These are phyloP conservation scores for Ceratobasidium sp. DNA, from an alignment of 1,284 basidiomycete genomes.

Conservation along the genomic window DNA sequence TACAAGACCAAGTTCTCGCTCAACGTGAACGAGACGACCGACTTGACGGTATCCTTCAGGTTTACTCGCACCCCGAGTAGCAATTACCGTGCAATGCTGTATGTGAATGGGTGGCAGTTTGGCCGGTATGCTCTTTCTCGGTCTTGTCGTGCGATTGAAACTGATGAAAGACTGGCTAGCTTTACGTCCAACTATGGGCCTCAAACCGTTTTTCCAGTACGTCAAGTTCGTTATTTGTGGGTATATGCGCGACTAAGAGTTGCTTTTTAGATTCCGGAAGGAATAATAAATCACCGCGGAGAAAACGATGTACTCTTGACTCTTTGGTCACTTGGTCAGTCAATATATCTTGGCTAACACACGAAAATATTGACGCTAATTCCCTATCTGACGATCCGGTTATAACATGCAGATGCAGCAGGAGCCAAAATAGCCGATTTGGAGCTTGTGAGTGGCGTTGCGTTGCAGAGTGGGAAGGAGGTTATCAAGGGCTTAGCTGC, in stretches of 20 bases:
- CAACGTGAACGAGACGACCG: constrained; percentile 7
- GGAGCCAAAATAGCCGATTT: constrained; percentile 59
- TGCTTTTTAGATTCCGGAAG: constrained; percentile 58
- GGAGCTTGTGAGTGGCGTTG: constrained; percentile 53
- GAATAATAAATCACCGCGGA: constrained; percentile 61
- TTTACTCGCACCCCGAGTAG: constrained; percentile 54
- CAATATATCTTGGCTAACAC: not conserved
- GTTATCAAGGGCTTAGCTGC: constrained; percentile 31
- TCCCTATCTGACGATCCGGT: not conserved
- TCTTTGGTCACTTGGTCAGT: constrained; percentile 60
- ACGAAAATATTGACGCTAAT: not conserved
- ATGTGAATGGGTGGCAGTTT: constrained; percentile 63
- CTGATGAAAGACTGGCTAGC: constrained; percentile 46
- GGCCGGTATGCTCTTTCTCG: constrained; percentile 50
- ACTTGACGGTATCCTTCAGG: constrained; percentile 15
- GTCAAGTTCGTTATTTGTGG: constrained; percentile 54
- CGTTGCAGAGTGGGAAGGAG: constrained; percentile 57
- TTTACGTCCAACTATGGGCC: constrained; percentile 51
- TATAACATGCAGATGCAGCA: constrained; percentile 51
- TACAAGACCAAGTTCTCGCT: constrained; percentile 31
- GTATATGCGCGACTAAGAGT: constrained; percentile 50
- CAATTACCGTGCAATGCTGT: constrained; percentile 57
- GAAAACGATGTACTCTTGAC: constrained; percentile 60
- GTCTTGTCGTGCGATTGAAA: not conserved
- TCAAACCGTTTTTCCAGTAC: constrained; percentile 51